phyloP scores from a whole-genome alignment of 73 alveolate genomes.

The Tetrahymena elliotti region DNA sequence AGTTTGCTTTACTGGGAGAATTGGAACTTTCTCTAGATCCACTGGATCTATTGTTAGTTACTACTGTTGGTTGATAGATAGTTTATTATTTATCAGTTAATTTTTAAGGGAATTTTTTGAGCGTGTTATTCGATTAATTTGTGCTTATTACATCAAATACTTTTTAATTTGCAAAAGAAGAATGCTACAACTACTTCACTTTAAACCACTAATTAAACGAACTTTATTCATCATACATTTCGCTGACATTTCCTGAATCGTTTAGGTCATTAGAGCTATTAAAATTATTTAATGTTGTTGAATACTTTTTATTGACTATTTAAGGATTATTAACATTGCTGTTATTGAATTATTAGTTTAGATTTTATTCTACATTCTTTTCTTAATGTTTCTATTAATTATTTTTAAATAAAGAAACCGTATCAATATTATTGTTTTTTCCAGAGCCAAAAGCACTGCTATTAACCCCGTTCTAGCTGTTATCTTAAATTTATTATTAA shows the following conservation, averaged over 20 bases:
- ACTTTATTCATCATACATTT: neutral
- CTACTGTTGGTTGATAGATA: neutral
- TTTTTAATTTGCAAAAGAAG: neutral
- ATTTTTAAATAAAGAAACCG: neutral
- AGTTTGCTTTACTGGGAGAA: neutral
- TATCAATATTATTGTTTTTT: neutral
- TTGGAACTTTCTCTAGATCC: neutral
- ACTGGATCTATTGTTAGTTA: neutral
- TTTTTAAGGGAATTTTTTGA: neutral
- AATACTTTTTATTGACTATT: neutral
- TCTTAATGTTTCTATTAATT: neutral
- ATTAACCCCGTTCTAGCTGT: neutral
- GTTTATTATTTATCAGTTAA: neutral
- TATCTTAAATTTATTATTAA: neutral
- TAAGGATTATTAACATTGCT: neutral
- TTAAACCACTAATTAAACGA: neutral
- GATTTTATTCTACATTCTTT: neutral
- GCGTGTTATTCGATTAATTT: neutral
- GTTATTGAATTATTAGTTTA: neutral
- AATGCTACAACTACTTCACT: neutral
- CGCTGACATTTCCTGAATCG: neutral
- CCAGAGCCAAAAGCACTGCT: neutral
- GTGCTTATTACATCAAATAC: neutral
- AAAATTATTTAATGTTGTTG: neutral
- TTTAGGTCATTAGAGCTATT: neutral